Conservation (phyloP, 345 rosid species). For the Kandelia obovata region DNA sequence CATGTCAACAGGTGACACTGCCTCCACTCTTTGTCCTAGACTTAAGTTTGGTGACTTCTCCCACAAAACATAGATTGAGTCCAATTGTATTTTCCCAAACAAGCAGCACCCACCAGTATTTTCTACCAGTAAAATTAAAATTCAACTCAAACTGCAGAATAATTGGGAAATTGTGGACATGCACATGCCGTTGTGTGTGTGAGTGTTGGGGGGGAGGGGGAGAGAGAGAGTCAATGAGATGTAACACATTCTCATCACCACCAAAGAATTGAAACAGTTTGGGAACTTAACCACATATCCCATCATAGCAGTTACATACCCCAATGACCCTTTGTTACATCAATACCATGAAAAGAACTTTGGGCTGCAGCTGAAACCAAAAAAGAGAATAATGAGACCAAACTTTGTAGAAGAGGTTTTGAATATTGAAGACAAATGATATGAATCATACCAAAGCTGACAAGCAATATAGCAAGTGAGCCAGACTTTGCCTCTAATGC, state of each 20-base stretch:
- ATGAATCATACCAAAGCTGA: conserved; percentile 69
- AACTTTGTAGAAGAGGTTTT: conserved; percentile 4
- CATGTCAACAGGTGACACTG: conserved; percentile 62
- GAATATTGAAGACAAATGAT: neutral
- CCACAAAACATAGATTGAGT: conserved; percentile 64
- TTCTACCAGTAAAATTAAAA: conserved; percentile 43
- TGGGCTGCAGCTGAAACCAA: conserved; percentile 61
- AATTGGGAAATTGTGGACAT: neutral
- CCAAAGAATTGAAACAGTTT: neutral
- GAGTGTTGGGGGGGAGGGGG: too few species aligned
- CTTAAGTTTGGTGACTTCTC: conserved; percentile 73
- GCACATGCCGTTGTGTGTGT: too few species aligned
- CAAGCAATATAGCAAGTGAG: conserved; percentile 72
- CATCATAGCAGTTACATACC: conserved; percentile 40
- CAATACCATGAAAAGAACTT: conserved; percentile 54
- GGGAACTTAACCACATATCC: conserved; percentile 26
- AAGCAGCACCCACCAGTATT: conserved; percentile 76
- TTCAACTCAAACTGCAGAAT: conserved; percentile 11
- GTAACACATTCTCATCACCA: too few species aligned
- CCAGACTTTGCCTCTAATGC: conserved; percentile 74
- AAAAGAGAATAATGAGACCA: conserved; percentile 16
- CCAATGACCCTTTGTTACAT: conserved; percentile 55
- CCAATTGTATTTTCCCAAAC: conserved; percentile 75
- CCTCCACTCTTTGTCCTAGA: conserved; percentile 81
- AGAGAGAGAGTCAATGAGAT: too few species aligned